phyloP scores from a whole-genome alignment of 163 green algal species.

The Trebouxia gelatinosa region DNA sequence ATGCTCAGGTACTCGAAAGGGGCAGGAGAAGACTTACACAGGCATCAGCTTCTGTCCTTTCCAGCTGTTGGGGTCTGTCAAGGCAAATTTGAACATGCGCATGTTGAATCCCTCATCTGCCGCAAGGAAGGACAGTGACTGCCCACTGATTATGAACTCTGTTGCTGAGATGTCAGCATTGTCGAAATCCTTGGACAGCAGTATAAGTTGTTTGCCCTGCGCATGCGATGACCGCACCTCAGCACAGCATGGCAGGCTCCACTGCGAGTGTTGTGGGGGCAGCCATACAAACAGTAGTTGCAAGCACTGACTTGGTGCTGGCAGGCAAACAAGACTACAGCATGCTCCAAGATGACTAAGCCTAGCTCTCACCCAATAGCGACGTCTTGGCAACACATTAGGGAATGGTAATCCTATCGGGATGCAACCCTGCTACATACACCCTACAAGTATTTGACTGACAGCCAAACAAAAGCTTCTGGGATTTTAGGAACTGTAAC shows the following conservation, averaged over 20 bases:
- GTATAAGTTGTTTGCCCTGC: constrained; percentile 19
- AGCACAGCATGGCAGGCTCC: no score
- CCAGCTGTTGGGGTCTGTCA: constrained; percentile 61
- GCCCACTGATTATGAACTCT: constrained; percentile 78
- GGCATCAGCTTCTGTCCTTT: constrained; percentile 64
- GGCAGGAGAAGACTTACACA: constrained; percentile 34
- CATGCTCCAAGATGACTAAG: background rate
- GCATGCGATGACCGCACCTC: background rate
- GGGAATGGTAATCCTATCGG: no score
- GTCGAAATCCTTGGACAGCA: constrained; percentile 66
- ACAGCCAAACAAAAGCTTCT: no score
- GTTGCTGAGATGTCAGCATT: constrained; percentile 48
- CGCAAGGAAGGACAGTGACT: constrained; percentile 66
- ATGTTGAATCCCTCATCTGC: constrained; percentile 66
- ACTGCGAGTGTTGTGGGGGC: no score
- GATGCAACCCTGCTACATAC: no score
- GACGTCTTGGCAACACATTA: no score
- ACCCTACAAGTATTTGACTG: no score
- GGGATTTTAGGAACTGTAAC: no score
- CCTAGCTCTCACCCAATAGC: no score
- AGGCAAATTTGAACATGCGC: constrained; percentile 66
- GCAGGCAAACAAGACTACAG: background rate
- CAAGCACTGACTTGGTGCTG: background rate
- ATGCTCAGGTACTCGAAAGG: background rate
- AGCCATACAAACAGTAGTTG: background rate